Evolutionary conservation across 73 alveolate species (phyloP).

Genomic region (Stentor roeselii): DNA sequence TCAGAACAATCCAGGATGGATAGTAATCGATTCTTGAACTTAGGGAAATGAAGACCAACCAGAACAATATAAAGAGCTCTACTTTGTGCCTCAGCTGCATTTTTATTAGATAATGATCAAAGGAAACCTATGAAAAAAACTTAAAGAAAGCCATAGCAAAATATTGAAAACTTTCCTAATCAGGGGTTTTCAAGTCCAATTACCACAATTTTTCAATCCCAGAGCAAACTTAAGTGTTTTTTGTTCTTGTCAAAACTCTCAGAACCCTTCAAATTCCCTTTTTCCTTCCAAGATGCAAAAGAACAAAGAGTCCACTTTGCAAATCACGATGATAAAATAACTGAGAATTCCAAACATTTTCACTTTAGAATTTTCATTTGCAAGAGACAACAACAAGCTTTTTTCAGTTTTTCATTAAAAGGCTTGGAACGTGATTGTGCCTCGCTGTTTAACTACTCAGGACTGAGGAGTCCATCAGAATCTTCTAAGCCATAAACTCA

Average conservation of each 20-base stretch:
- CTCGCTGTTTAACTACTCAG: background rate
- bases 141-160: no score
- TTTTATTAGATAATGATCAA: no score
- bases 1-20: background rate
- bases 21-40: background rate
- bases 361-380: constrained; percentile 82
- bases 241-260: constrained; percentile 54
- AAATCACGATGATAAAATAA: constrained; percentile 71
- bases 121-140: no score
- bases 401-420: constrained; percentile 38
- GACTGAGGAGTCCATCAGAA: background rate
- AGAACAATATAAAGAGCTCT: background rate
- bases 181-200: background rate
- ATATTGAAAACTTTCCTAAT: no score
- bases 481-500: background rate
- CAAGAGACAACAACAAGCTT: constrained; percentile 83
- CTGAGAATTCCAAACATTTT: constrained; percentile 60
- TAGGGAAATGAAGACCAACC: background rate
- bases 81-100: constrained; percentile 15
- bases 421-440: background rate
- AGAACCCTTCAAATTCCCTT: constrained; percentile 42
- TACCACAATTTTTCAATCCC: background rate
- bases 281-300: constrained; percentile 44
- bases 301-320: constrained; percentile 75
- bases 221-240: constrained; percentile 48